Conservation (phyloP, 1,284 basidiomycete species). For the Marasmius fiardii region DNA sequence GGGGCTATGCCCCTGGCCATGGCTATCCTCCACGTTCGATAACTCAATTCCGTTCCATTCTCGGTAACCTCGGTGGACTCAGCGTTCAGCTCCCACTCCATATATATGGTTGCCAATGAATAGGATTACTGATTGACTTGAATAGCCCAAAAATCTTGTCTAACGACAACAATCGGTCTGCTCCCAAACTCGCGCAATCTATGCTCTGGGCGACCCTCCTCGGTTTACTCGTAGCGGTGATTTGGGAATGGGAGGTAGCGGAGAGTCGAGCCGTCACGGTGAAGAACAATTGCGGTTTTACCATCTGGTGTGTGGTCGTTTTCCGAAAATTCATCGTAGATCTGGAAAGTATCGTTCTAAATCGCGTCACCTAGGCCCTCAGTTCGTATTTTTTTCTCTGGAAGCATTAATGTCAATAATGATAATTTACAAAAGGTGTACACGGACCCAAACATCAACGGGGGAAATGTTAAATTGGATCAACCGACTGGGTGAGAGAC, state of each 20-base stretch:
- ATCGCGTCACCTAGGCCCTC: neutral
- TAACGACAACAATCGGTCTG: neutral
- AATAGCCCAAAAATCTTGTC: neutral
- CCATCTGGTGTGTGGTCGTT: neutral
- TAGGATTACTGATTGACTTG: neutral
- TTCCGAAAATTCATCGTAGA: neutral
- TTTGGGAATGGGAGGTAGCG: neutral
- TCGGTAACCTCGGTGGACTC: too few species aligned
- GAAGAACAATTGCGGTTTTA: conserved; percentile 2
- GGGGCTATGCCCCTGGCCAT: too few species aligned
- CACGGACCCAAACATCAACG: neutral
- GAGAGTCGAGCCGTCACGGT: neutral
- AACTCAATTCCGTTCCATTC: too few species aligned
- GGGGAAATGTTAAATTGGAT: neutral
- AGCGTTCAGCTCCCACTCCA: too few species aligned
- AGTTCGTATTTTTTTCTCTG: neutral
- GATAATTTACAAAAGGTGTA: neutral
- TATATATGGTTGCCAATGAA: neutral
- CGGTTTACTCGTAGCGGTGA: neutral
- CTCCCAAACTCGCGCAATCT: too few species aligned
- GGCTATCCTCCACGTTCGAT: too few species aligned
- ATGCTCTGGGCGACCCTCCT: neutral
- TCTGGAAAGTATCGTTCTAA: too few species aligned
- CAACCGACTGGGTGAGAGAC: neutral
- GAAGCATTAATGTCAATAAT: neutral